phyloP scores from a whole-genome alignment of 2,329 filamentous ascomycete genomes.

The Phaeosphaeria sp. region DNA sequence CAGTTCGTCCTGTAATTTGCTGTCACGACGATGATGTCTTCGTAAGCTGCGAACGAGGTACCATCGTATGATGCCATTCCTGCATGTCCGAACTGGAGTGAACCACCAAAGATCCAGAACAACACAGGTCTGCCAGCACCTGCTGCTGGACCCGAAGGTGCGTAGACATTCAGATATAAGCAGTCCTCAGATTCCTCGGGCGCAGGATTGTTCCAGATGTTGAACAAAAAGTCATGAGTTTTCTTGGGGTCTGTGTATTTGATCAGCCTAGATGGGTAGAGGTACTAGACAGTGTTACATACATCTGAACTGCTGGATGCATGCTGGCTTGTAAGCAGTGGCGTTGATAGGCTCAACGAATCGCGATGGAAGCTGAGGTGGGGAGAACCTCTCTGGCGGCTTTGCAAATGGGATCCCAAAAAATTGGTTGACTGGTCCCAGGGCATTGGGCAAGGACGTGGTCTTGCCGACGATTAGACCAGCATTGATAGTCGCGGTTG shows the following conservation, averaged over 20 bases:
- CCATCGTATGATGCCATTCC: conserved; percentile 33
- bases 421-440: conserved; percentile 36
- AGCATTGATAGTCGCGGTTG: conserved; percentile 31
- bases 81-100: conserved; percentile 30
- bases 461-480: conserved; percentile 35
- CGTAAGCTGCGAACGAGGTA: conserved; percentile 33
- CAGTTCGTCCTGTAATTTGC: conserved; percentile 41
- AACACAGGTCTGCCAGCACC: conserved; percentile 31
- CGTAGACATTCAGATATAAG: conserved; percentile 49
- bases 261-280: not conserved
- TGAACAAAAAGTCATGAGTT: conserved; percentile 16
- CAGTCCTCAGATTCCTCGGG: conserved; percentile 48
- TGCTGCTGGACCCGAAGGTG: conserved; percentile 26
- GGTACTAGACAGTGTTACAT: conserved; percentile 2
- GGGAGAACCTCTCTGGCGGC: conserved; percentile 33
- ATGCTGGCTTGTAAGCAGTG: conserved; percentile 25
- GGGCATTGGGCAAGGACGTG: conserved; percentile 26
- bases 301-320: conserved; percentile 37
- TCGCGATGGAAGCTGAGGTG: conserved; percentile 18
- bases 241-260: conserved; percentile 23
- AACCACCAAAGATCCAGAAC: conserved; percentile 43
- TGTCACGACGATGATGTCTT: conserved; percentile 39
- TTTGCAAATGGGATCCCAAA: conserved; percentile 39
- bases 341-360: conserved; percentile 25
- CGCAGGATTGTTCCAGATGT: conserved; percentile 32